Evolutionary conservation across 352 stramenopile species (phyloP).

Genomic region (Blastocystis hominis): DNA sequence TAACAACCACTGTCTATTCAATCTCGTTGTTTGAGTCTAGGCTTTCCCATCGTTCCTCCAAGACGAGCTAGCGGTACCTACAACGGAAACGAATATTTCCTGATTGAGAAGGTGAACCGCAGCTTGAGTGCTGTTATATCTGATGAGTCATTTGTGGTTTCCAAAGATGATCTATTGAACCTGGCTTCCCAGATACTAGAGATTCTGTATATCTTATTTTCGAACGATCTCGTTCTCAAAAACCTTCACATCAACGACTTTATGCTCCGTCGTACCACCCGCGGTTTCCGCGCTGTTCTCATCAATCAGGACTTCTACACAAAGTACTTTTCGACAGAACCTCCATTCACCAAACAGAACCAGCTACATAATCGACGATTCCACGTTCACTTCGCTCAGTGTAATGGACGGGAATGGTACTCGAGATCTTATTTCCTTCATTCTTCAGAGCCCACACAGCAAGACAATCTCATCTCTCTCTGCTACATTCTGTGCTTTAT

Average conservation of each 20-base stretch:
- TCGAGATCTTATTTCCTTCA: neutral
- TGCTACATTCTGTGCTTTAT: slow-evolving; percentile 24
- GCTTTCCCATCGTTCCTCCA: slow-evolving; percentile 33
- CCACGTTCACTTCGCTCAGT: slow-evolving; percentile 18
- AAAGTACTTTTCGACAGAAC: neutral
- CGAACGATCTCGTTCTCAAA: neutral
- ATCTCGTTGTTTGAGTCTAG: neutral
- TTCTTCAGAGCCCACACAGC: neutral
- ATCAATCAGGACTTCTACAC: slow-evolving; percentile 33
- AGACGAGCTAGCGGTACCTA: neutral
- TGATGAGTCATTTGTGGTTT: neutral
- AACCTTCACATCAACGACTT: slow-evolving; percentile 46
- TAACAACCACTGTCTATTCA: slow-evolving; percentile 5
- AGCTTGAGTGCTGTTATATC: neutral
- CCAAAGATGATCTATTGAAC: neutral
- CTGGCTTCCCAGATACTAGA: neutral
- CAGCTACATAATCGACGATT: slow-evolving; percentile 15
- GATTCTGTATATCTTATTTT: neutral
- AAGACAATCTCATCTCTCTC: slow-evolving; percentile 12
- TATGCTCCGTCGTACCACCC: neutral
- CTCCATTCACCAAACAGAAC: neutral
- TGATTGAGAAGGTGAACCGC: slow-evolving; percentile 8
- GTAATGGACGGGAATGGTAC: slow-evolving; percentile 29
- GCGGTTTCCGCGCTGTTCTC: slow-evolving; percentile 9
- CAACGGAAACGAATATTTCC: slow-evolving; percentile 17